A percentile compares a stretch with the other conserved stretches of the same genome.
These are phyloP conservation scores for Trichoderma breve DNA, from an alignment of 2,329 filamentous ascomycete genomes.

Conservation along the genomic window DNA sequence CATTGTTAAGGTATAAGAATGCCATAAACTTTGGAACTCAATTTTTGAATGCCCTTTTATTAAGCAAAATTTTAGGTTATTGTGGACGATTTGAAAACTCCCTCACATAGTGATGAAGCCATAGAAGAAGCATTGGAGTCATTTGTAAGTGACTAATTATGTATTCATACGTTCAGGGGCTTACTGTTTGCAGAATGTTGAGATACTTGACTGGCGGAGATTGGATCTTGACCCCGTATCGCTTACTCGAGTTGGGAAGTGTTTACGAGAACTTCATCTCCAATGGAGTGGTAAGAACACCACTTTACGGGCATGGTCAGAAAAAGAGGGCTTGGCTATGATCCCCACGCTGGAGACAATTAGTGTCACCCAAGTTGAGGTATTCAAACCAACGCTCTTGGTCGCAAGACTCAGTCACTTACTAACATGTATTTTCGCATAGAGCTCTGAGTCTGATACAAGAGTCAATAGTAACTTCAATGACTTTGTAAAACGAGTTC, in stretches of 20 bases:
- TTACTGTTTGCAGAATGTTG: not conserved
- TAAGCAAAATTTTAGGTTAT: not conserved
- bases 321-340: not conserved
- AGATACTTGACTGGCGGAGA: constrained; percentile 2
- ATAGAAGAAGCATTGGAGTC: not conserved
- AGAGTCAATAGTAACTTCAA: not conserved
- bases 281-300: not conserved
- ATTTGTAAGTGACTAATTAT: not conserved
- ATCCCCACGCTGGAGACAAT: not conserved
- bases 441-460: not conserved
- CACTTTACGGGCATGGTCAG: not conserved
- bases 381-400: not conserved
- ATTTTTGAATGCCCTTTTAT: not conserved
- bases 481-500: not conserved
- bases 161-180: not conserved
- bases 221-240: constrained; percentile 4
- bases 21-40: not conserved
- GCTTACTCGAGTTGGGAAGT: not conserved
- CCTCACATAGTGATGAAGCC: constrained; percentile 2
- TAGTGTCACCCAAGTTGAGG: not conserved
- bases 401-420: not conserved
- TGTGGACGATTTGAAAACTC: not conserved
- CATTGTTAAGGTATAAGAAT: not conserved
- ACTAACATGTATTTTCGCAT: not conserved
- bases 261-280: not conserved